A percentile compares a stretch with the other conserved stretches of the same genome.
Conservation (phyloP, 345 rosid genomes). For the Melaleuca alternifolia region DNA sequence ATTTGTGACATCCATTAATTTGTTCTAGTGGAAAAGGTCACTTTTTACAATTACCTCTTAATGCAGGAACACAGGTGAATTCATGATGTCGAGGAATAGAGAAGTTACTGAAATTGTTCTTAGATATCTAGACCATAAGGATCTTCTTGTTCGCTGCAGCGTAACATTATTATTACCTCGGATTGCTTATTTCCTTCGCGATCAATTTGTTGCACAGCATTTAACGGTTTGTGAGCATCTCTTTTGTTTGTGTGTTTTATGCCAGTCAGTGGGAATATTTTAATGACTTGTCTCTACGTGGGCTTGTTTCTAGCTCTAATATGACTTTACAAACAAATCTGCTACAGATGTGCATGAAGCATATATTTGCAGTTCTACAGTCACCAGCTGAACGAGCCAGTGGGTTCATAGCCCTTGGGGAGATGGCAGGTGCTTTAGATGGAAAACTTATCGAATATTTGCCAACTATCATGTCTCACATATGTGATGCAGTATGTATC, state of each 20-base stretch:
- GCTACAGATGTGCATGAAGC: constrained; percentile 91
- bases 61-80: constrained; percentile 93
- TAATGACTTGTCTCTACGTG: background rate
- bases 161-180: constrained; percentile 97
- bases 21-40: background rate
- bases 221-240: constrained; percentile 46
- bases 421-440: constrained; percentile 99
- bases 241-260: background rate
- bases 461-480: constrained; percentile 88
- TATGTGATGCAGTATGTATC: constrained; percentile 79
- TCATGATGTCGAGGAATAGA: constrained; percentile 97
- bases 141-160: constrained; percentile 98
- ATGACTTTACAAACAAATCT: background rate
- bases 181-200: constrained; percentile 96
- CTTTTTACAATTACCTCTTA: background rate
- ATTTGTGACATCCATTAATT: background rate
- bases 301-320: background rate
- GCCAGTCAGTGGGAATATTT: background rate
- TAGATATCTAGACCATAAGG: constrained; percentile 83
- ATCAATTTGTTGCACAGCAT: constrained; percentile 88
- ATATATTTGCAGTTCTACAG: constrained; percentile 77
- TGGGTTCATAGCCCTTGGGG: constrained; percentile 97
- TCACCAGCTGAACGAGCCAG: constrained; percentile 90
- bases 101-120: constrained; percentile 96
- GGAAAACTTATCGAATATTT: constrained; percentile 89